phyloP scores from a whole-genome alignment of 2,329 filamentous ascomycete genomes.

The Phialophora verrucosa region DNA sequence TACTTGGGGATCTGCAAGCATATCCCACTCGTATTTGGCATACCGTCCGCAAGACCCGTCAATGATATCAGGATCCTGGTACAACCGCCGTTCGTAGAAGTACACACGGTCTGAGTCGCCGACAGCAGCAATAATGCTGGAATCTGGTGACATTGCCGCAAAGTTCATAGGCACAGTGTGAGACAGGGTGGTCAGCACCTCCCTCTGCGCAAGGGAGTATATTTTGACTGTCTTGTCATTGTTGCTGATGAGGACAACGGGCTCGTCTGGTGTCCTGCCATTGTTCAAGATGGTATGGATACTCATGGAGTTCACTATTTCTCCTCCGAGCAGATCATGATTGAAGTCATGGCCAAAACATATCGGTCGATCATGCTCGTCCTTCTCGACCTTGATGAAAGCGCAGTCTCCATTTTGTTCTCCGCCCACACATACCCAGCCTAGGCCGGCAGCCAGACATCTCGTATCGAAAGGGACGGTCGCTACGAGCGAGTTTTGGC shows the following conservation, averaged over 20 bases:
- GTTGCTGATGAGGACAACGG: constrained; percentile 72
- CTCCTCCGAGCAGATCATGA: constrained; percentile 62
- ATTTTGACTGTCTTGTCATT: constrained; percentile 89
- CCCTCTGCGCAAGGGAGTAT: constrained; percentile 73
- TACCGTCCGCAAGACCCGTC: constrained; percentile 42
- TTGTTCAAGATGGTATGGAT: constrained; percentile 61
- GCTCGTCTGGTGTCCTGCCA: constrained; percentile 58
- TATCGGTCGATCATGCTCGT: constrained; percentile 48
- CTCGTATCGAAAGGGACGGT: constrained; percentile 74
- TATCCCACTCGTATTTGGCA: constrained; percentile 50
- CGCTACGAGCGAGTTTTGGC: constrained; percentile 72
- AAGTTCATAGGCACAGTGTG: constrained; percentile 91
- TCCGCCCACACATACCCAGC: constrained; percentile 90
- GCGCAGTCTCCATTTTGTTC: constrained; percentile 83
- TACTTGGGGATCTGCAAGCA: constrained; percentile 48
- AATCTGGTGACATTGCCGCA: constrained; percentile 90
- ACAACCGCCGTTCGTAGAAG: constrained; percentile 67
- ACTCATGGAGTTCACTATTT: constrained; percentile 71
- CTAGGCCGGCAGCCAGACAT: constrained; percentile 83
- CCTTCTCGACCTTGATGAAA: constrained; percentile 67
- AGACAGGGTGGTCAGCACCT: constrained; percentile 71
- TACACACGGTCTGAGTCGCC: constrained; percentile 87
- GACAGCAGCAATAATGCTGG: constrained; percentile 77
- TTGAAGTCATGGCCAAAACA: constrained; percentile 44
- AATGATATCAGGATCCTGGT: constrained; percentile 35